Evolutionary conservation across 176 grass and related monocot genomes (phyloP).

Genomic region (Cocos nucifera): DNA sequence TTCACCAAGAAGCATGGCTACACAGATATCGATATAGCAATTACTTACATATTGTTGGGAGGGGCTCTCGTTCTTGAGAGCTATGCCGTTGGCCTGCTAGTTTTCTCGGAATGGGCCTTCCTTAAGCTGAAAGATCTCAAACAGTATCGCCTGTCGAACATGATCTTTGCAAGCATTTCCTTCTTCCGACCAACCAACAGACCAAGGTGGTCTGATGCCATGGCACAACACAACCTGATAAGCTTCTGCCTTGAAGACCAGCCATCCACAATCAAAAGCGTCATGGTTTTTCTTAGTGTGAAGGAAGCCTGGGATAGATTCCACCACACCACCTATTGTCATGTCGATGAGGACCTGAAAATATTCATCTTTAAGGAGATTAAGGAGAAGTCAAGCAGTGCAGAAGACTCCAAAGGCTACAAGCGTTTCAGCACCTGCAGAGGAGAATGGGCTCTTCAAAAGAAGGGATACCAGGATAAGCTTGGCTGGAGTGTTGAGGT

Average conservation of each 20-base stretch:
- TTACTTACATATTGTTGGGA: constrained; percentile 46
- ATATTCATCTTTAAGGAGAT: constrained; percentile 23
- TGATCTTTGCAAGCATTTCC: background rate
- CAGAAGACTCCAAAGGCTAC: background rate
- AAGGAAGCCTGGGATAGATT: constrained; percentile 1
- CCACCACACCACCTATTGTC: background rate
- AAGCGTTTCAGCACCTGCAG: constrained; percentile 1
- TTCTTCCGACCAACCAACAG: background rate
- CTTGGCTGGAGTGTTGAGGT: background rate
- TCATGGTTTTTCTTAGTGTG: background rate
- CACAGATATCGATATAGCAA: constrained; percentile 11
- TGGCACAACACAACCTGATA: constrained; percentile 43
- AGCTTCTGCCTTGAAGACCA: background rate
- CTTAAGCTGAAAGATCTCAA: background rate
- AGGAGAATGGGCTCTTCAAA: background rate
- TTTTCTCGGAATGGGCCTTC: constrained; percentile 21
- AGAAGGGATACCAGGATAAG: background rate
- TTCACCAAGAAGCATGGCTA: constrained; percentile 13
- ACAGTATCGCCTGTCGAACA: background rate
- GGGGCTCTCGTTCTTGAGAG: constrained; percentile 20
- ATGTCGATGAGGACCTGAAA: constrained; percentile 18
- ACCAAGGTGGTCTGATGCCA: constrained; percentile 28
- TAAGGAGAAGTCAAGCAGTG: constrained; percentile 6
- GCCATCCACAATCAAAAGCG: background rate
- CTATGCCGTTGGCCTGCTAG: background rate